phyloP scores from a whole-genome alignment of 208 protist genomes.

The Strigomonas oncopelti region DNA sequence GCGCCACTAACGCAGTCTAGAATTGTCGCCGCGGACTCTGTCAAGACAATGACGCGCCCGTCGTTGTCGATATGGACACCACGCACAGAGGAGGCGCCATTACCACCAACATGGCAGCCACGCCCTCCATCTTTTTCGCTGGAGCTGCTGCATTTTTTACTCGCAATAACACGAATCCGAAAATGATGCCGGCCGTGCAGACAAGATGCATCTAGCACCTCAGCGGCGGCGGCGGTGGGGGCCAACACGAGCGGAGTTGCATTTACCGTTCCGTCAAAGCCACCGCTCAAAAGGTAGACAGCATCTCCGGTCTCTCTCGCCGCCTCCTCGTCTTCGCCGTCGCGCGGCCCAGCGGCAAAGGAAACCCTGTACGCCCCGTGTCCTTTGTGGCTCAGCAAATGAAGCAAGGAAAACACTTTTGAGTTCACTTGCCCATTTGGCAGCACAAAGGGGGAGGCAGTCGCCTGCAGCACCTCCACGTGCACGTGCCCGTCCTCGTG shows the following conservation, averaged over 20 bases:
- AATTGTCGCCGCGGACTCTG: not conserved
- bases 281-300: conserved; percentile 16
- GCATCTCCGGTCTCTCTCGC: not conserved
- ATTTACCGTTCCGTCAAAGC: conserved; percentile 22
- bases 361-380: conserved; percentile 58
- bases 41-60: not conserved
- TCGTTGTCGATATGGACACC: not conserved
- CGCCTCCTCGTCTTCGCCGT: too few species aligned
- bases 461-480: not conserved
- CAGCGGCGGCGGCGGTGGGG: not conserved
- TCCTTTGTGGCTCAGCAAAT: conserved; percentile 45
- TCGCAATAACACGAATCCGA: not conserved
- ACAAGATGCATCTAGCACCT: conserved; percentile 16
- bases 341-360: conserved; percentile 4
- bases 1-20: too few species aligned
- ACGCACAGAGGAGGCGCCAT: not conserved
- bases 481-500: conserved; percentile 65
- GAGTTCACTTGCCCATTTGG: not conserved
- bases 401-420: not conserved
- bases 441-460: not conserved
- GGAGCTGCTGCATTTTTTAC: not conserved
- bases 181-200: conserved; percentile 8
- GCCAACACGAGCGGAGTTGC: not conserved
- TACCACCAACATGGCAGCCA: too few species aligned
- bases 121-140: not conserved